Evolutionary conservation across 2,329 filamentous ascomycete species (phyloP).

Genomic region (Dothideomycetes sp.): DNA sequence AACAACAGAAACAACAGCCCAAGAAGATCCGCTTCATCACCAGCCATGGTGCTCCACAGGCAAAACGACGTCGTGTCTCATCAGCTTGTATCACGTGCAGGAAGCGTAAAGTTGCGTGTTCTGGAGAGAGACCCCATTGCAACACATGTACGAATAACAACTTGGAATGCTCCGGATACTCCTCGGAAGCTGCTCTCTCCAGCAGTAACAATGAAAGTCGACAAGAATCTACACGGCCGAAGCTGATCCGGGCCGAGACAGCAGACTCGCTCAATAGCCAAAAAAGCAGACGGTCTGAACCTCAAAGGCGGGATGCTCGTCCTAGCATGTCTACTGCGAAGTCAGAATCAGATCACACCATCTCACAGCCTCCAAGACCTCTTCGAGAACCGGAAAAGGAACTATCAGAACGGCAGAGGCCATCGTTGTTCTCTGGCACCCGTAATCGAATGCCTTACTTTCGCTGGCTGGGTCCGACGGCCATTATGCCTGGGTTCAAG

Average conservation of each 20-base stretch:
- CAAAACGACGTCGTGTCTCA: slow-evolving; percentile 69
- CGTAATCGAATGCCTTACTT: slow-evolving; percentile 74
- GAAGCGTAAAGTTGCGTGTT: slow-evolving; percentile 42
- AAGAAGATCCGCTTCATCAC: slow-evolving; percentile 58
- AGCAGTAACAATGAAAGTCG: not conserved
- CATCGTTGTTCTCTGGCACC: slow-evolving; percentile 23
- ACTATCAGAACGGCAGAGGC: not conserved
- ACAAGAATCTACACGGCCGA: too few species aligned
- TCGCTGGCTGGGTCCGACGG: slow-evolving; percentile 81
- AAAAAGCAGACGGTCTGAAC: too few species aligned
- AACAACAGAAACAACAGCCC: slow-evolving; percentile 11
- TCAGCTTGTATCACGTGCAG: slow-evolving; percentile 51
- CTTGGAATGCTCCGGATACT: slow-evolving; percentile 39
- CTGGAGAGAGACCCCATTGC: slow-evolving; percentile 35
- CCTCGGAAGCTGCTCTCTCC: slow-evolving; percentile 25
- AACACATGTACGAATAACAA: slow-evolving; percentile 40
- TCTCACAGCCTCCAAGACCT: too few species aligned
- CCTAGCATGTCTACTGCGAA: too few species aligned
- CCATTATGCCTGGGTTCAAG: slow-evolving; percentile 85
- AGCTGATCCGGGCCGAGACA: too few species aligned
- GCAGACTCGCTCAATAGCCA: too few species aligned
- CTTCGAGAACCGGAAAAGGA: not conserved
- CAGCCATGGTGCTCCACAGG: slow-evolving; percentile 70
- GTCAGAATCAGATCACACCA: too few species aligned
- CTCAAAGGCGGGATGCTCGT: too few species aligned